A percentile compares a stretch with the other conserved stretches of the same genome.
These are phyloP conservation scores for Hsuehochloa calcarea DNA, from an alignment of 176 grass and related monocot species.

Conservation along the genomic window DNA sequence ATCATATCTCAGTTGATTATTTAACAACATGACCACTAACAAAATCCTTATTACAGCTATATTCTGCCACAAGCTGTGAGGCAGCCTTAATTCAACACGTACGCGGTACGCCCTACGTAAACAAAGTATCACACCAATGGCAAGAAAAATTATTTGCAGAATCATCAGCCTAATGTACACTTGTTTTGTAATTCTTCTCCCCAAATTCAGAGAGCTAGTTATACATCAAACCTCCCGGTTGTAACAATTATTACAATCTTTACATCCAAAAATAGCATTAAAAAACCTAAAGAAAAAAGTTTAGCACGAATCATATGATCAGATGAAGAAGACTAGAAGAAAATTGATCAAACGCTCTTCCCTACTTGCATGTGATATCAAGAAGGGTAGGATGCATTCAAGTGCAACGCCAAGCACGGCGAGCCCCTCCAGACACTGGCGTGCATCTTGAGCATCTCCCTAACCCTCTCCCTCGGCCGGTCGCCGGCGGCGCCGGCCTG, in stretches of 20 bases:
- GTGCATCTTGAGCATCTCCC: slow-evolving; percentile 83
- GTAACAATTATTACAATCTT: slow-evolving; percentile 33
- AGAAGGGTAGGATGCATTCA: slow-evolving; percentile 57
- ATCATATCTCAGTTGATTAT: background rate
- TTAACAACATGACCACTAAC: background rate
- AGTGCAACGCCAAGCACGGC: slow-evolving; percentile 59
- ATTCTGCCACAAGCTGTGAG: background rate
- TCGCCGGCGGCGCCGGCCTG: slow-evolving; percentile 52
- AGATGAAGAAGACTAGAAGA: background rate
- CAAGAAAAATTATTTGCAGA: background rate
- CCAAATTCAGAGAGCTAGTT: background rate
- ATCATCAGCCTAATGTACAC: background rate
- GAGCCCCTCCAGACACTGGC: slow-evolving; percentile 72
- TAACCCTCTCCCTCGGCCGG: slow-evolving; percentile 57
- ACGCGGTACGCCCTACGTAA: too few species aligned
- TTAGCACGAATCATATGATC: background rate
- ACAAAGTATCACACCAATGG: background rate
- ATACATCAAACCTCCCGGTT: background rate
- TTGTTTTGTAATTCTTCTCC: background rate
- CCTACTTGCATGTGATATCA: slow-evolving; percentile 48
- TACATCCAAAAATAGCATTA: slow-evolving; percentile 21
- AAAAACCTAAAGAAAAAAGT: background rate
- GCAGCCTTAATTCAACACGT: background rate
- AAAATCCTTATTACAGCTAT: background rate
- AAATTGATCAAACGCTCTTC: background rate